Conservation (phyloP, 805 yeast species). For the Pichia occidentalis region DNA sequence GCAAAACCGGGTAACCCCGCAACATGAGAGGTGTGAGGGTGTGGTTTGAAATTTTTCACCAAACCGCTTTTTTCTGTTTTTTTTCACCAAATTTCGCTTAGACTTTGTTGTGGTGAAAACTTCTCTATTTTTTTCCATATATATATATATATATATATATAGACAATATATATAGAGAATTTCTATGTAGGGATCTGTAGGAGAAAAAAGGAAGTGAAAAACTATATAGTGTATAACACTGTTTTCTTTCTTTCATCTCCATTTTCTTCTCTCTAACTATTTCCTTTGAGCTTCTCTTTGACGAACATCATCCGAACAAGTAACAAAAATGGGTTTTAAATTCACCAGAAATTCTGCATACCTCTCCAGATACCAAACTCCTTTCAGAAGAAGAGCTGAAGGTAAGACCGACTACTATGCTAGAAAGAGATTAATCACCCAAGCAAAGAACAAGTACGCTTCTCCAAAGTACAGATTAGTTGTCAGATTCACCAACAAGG, state of each 20-base stretch:
- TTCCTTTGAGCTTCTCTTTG: not conserved
- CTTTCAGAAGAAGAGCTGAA: slow-evolving; percentile 99
- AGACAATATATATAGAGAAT: too few species aligned
- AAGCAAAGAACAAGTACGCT: slow-evolving; percentile 99
- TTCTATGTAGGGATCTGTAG: not conserved
- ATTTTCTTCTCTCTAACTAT: not conserved
- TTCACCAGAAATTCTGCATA: slow-evolving; percentile 79
- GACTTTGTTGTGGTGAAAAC: too few species aligned
- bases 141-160: too few species aligned
- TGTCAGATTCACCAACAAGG: slow-evolving; percentile 99
- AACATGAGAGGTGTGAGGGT: not conserved
- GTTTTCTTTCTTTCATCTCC: not conserved
- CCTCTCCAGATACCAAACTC: slow-evolving; percentile 99
- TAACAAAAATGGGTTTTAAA: slow-evolving; percentile 67
- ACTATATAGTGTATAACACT: too few species aligned
- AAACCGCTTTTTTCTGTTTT: not conserved
- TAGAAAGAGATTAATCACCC: slow-evolving; percentile 98
- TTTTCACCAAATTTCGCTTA: not conserved
- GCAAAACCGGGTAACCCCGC: not conserved
- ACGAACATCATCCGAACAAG: not conserved
- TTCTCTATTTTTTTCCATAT: too few species aligned
- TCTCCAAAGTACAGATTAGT: slow-evolving; percentile 99
- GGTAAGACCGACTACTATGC: slow-evolving; percentile 99
- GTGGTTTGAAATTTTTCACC: too few species aligned
- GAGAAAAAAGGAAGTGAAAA: not conserved